These are phyloP conservation scores for Biancaea sappan DNA, from an alignment of 306 rosid species.

Conservation along the genomic window DNA sequence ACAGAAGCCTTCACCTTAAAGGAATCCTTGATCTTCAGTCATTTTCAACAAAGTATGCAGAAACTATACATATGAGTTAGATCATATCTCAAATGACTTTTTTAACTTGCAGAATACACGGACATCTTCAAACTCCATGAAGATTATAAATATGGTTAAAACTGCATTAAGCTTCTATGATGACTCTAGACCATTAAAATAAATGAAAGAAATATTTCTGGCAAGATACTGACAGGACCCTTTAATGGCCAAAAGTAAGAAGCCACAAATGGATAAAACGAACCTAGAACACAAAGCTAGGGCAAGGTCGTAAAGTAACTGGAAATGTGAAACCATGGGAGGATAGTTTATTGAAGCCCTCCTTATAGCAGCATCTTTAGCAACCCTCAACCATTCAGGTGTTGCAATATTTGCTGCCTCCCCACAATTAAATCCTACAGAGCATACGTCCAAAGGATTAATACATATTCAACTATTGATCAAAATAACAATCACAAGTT, in stretches of 20 bases:
- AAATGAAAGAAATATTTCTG: not conserved
- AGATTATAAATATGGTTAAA: not conserved
- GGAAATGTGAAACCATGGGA: constrained; percentile 88
- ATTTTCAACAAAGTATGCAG: not conserved
- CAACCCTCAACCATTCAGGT: constrained; percentile 82
- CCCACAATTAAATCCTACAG: constrained; percentile 69
- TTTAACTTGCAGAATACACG: not conserved
- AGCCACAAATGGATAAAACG: constrained; percentile 27
- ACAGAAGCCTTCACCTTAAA: not conserved
- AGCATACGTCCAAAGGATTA: constrained; percentile 14
- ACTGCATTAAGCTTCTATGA: constrained; percentile 1
- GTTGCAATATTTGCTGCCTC: constrained; percentile 88
- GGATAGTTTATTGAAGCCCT: constrained; percentile 85
- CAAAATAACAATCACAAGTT: constrained; percentile 8
- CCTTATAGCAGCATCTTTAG: constrained; percentile 81
- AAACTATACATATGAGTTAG: not conserved
- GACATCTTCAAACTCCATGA: not conserved
- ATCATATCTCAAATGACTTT: not conserved
- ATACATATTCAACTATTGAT: constrained; percentile 27
- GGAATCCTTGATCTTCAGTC: not conserved
- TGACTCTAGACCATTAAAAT: not conserved
- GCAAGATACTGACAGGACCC: not conserved
- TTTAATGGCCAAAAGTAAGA: constrained; percentile 19
- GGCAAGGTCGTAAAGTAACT: constrained; percentile 80
- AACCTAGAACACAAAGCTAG: constrained; percentile 73